Evolutionary conservation across 2,329 filamentous ascomycete genomes (phyloP), one percentile per base, ranked within the genome.

Genomic region (Botryosphaeria dothidea): DNA sequence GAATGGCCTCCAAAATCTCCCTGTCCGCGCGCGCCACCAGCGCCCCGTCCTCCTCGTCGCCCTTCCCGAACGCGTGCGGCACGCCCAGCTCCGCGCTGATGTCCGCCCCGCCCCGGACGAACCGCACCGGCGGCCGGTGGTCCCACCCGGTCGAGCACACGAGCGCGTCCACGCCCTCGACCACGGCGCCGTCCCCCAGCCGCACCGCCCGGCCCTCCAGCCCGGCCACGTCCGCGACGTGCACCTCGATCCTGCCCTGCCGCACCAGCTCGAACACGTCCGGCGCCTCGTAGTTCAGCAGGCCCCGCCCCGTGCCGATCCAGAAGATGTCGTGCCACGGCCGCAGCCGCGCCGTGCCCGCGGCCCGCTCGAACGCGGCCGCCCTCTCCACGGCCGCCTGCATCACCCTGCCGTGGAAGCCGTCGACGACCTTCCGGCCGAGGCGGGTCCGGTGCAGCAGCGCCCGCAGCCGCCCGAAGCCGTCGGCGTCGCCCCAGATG

Each of bases 401-500:
- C 27, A 48, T 23, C 0, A 90, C 75, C 1, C 86, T 77, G 9
- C 73, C 69, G 85, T 86, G 88, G 72, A 88, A 88, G 0, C 74
- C 72, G 38, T 84, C 78, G 3, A 86, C 83, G 25, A 90, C 72
- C 56, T 77, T 78, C 0, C 86, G 81, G 1, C 88, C 88, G 1
- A 89, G 62, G 21, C 78, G 74, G 0, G 85, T 89, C 21, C 80
- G 79, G 68, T 90, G 87, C 49, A 88, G 78, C 66, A 89, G 85
- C 11, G 74, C 71, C 3, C 86, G 82, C 2, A 85, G 78, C 13
- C 82, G 71, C 67, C 72, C 78, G 68, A 84, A 89, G 0, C 88
- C 89, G 71, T 88, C 88, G 1, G 82, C 84, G 1, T 82, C 80
- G 3, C 87, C 89, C 88, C 89, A 93, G 13, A 90, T 83, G 72